Percentiles rank a stretch among this genome's conserved stretches.
These are phyloP conservation scores for Cryptococcus depauperatus DNA, from an alignment of 1,284 basidiomycete genomes.

Conservation along the genomic window DNA sequence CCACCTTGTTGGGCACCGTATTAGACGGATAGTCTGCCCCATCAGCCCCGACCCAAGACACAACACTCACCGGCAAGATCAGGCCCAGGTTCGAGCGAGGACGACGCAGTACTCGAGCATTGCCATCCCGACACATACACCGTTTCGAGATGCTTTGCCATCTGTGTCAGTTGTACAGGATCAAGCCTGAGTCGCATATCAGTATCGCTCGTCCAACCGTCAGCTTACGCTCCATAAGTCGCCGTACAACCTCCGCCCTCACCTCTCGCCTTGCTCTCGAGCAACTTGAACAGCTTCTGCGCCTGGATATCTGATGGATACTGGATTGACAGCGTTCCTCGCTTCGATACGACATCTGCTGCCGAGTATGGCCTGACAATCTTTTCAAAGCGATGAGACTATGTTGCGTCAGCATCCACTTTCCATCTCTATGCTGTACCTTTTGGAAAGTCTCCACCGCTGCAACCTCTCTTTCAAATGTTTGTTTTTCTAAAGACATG, in stretches of 20 bases:
- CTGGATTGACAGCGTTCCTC: slow-evolving; percentile 73
- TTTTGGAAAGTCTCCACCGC: slow-evolving; percentile 88
- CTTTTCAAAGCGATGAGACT: slow-evolving; percentile 78
- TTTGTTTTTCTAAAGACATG: slow-evolving; percentile 31
- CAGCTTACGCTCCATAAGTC: slow-evolving; percentile 84
- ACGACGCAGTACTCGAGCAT: slow-evolving; percentile 77
- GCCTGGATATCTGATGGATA: slow-evolving; percentile 81
- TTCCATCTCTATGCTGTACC: too few species aligned
- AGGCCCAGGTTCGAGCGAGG: slow-evolving; percentile 95
- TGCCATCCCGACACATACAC: slow-evolving; percentile 97
- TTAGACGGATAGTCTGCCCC: slow-evolving; percentile 54
- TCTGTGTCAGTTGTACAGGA: slow-evolving; percentile 89
- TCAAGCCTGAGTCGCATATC: slow-evolving; percentile 67
- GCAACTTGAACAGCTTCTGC: slow-evolving; percentile 71
- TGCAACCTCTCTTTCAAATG: slow-evolving; percentile 71
- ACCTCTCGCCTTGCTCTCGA: slow-evolving; percentile 45
- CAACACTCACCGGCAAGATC: slow-evolving; percentile 69
- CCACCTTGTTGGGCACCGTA: slow-evolving; percentile 57
- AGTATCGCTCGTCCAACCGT: neutral
- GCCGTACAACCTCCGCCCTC: slow-evolving; percentile 42
- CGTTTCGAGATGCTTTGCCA: slow-evolving; percentile 89
- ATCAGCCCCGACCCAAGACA: neutral
- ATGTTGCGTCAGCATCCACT: too few species aligned
- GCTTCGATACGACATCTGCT: slow-evolving; percentile 85
- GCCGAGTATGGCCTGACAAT: slow-evolving; percentile 86